Percentiles rank a stretch among this genome's conserved stretches.
Evolutionary conservation across 2,329 filamentous ascomycete genomes (phyloP).

Genomic region (Colletotrichum sp.): DNA sequence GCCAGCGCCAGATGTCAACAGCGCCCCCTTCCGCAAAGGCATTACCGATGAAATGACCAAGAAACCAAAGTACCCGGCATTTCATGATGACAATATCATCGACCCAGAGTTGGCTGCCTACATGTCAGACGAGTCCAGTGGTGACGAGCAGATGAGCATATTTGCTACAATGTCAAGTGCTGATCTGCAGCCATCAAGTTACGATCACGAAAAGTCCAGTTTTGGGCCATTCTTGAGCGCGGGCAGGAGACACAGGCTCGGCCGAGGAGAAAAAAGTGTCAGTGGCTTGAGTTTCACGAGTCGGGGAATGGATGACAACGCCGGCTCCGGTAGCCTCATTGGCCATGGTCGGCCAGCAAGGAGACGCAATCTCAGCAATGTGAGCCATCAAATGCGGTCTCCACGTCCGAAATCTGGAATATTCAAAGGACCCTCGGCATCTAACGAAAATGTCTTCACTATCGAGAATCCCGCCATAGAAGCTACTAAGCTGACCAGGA

Average conservation of each 20-base stretch:
- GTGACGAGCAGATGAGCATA: constrained; percentile 88
- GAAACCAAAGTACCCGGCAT: constrained; percentile 79
- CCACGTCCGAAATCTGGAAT: constrained; percentile 67
- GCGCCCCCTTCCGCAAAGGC: constrained; percentile 84
- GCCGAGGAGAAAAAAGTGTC: constrained; percentile 77
- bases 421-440: constrained; percentile 60
- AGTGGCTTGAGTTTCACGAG: constrained; percentile 73
- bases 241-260: constrained; percentile 75
- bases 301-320: constrained; percentile 72
- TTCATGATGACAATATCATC: constrained; percentile 98
- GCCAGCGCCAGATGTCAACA: constrained; percentile 69
- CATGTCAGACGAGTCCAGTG: constrained; percentile 94
- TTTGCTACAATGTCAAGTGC: constrained; percentile 76
- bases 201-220: constrained; percentile 76
- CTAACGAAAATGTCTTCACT: constrained; percentile 54
- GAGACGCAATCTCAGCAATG: constrained; percentile 83
- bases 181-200: constrained; percentile 66
- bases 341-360: constrained; percentile 67
- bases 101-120: constrained; percentile 95
- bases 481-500: constrained; percentile 67
- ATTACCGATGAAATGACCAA: constrained; percentile 69
- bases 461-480: constrained; percentile 51
- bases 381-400: constrained; percentile 77
- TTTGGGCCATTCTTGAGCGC: constrained; percentile 76
- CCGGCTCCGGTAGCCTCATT: constrained; percentile 60